Percentiles rank a stretch among this genome's conserved stretches.
These are phyloP conservation scores for Cladosporium sp. DNA, from an alignment of 2,329 filamentous ascomycete genomes.

Conservation along the genomic window DNA sequence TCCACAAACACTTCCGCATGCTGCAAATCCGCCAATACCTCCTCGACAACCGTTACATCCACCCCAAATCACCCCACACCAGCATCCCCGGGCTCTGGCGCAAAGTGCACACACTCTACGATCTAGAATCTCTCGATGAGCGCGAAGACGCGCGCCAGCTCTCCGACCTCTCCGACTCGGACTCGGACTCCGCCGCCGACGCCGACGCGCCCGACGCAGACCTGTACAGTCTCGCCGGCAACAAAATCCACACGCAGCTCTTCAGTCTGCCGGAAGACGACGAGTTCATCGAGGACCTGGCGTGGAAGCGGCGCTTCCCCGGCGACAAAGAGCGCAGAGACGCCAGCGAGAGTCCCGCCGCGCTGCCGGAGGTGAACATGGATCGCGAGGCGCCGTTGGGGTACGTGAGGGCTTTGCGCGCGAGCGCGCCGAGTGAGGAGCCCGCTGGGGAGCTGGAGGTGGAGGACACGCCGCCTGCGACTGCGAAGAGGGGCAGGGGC, in stretches of 20 bases:
- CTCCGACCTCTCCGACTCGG: slow-evolving; percentile 23
- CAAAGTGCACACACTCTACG: slow-evolving; percentile 79
- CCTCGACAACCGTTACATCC: slow-evolving; percentile 32
- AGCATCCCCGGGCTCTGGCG: slow-evolving; percentile 88
- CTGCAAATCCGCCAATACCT: slow-evolving; percentile 59
- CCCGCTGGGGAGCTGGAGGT: slow-evolving; percentile 17
- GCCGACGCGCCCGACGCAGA: slow-evolving; percentile 35
- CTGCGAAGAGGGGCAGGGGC: slow-evolving; percentile 14
- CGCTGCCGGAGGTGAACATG: slow-evolving; percentile 29
- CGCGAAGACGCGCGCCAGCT: slow-evolving; percentile 64
- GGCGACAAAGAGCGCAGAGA: slow-evolving; percentile 16
- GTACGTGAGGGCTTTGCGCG: slow-evolving; percentile 31
- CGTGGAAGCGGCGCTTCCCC: slow-evolving; percentile 38
- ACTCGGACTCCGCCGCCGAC: slow-evolving; percentile 17
- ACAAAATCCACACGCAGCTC: slow-evolving; percentile 36
- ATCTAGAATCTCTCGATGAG: slow-evolving; percentile 81
- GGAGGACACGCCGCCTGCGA: slow-evolving; percentile 5
- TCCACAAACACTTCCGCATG: slow-evolving; percentile 94
- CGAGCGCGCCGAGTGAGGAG: slow-evolving; percentile 20
- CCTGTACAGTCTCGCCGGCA: slow-evolving; percentile 33
- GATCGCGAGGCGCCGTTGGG: slow-evolving; percentile 28
- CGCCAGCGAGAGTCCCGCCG: slow-evolving; percentile 23
- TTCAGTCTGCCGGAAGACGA: slow-evolving; percentile 42
- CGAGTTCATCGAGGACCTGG: slow-evolving; percentile 30
- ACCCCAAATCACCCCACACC: slow-evolving; percentile 56